phyloP scores from a whole-genome alignment of 23 red algal genomes.

The Agarophyton chilense region DNA sequence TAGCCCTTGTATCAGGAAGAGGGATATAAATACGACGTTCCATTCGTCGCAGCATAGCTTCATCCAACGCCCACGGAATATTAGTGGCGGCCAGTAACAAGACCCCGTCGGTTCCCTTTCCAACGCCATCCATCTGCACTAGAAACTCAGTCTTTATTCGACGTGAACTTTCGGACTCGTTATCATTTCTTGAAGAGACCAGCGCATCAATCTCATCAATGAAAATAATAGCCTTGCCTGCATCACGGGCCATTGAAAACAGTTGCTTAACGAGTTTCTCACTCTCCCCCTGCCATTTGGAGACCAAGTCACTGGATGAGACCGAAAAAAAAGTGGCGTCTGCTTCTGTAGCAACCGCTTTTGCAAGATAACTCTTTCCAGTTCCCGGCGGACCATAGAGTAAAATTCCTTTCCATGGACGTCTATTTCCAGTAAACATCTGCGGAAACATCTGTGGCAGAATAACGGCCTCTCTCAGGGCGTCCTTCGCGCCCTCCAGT shows the following conservation, averaged over 20 bases:
- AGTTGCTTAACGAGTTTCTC: constrained; percentile 95
- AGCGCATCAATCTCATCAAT: constrained; percentile 99
- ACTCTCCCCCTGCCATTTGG: constrained; percentile 99
- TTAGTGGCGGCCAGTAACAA: constrained; percentile 96
- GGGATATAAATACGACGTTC: constrained; percentile 98
- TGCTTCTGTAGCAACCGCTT: constrained; percentile 97
- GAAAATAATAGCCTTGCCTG: constrained; percentile 91
- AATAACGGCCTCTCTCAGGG: constrained; percentile 96
- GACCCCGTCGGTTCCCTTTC: constrained; percentile 71
- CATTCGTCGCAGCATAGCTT: constrained; percentile 93
- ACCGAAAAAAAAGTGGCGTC: constrained; percentile 94
- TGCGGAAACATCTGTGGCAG: constrained; percentile 88
- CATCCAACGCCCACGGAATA: constrained; percentile 96
- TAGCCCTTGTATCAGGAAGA: constrained; percentile 84
- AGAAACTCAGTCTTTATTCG: constrained; percentile 99
- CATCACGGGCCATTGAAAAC: constrained; percentile 86
- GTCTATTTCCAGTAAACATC: constrained; percentile 93
- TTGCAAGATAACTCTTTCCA: constrained; percentile 98
- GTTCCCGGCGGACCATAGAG: constrained; percentile 98
- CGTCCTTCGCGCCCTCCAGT: constrained; percentile 94
- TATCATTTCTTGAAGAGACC: constrained; percentile 83
- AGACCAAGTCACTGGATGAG: constrained; percentile 86
- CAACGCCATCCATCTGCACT: constrained; percentile 99
- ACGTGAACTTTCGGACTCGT: constrained; percentile 88
- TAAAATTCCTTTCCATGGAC: constrained; percentile 97